Conservation (phyloP, 352 stramenopile genomes). For the Elongisporangium prolatum region DNA sequence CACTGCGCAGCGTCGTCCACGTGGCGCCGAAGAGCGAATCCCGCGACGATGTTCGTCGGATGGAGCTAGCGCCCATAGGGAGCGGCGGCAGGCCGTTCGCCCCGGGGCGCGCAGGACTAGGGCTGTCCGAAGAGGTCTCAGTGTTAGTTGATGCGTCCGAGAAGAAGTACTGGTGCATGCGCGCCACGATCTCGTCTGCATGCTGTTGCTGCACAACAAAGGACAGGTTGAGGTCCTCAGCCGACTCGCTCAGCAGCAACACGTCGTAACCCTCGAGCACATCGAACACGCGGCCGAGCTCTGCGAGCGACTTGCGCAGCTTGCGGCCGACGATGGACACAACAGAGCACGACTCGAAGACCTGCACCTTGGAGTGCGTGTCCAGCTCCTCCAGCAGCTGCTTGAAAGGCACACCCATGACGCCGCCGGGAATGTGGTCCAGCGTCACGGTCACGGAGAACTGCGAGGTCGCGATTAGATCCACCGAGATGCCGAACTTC, state of each 20-base stretch:
- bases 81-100: slow-evolving; percentile 5
- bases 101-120: not conserved
- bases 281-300: slow-evolving; percentile 82
- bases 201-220: slow-evolving; percentile 84
- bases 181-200: slow-evolving; percentile 70
- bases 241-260: slow-evolving; percentile 79
- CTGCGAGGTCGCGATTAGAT: slow-evolving; percentile 87
- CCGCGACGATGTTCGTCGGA: slow-evolving; percentile 62
- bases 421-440: slow-evolving; percentile 80
- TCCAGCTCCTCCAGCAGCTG: slow-evolving; percentile 61
- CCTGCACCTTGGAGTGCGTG: slow-evolving; percentile 65
- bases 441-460: slow-evolving; percentile 87
- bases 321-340: slow-evolving; percentile 84
- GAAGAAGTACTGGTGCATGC: slow-evolving; percentile 83
- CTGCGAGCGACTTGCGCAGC: slow-evolving; percentile 74
- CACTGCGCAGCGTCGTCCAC: slow-evolving; percentile 47
- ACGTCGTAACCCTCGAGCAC: slow-evolving; percentile 83
- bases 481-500: slow-evolving; percentile 80
- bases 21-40: slow-evolving; percentile 67
- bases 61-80: slow-evolving; percentile 8
- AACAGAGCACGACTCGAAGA: slow-evolving; percentile 78
- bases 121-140: not conserved
- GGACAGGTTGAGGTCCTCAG: slow-evolving; percentile 88
- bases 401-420: slow-evolving; percentile 64
- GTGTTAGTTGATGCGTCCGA: slow-evolving; percentile 9